Percentiles rank a stretch among this genome's conserved stretches.
phyloP scores from a whole-genome alignment of 495 filamentous ascomycete genomes.

The Penicillium atrosanguineum region DNA sequence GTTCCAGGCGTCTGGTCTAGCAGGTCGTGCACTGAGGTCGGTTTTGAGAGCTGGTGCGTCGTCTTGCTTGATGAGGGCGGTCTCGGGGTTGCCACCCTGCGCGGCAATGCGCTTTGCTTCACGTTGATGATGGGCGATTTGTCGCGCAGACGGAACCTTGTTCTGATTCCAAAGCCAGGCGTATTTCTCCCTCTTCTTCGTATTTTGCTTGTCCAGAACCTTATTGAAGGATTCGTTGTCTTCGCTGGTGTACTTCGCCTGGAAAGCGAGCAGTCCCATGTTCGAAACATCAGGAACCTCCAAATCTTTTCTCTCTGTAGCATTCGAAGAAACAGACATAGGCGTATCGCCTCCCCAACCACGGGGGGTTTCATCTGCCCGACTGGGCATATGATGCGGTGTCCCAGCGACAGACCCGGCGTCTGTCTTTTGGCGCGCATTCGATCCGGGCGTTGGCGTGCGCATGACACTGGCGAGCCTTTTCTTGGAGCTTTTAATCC shows the following conservation, averaged over 20 bases:
- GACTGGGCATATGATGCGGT: slow-evolving; percentile 43
- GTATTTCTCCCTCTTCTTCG: slow-evolving; percentile 74
- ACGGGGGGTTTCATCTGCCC: slow-evolving; percentile 46
- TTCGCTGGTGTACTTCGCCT: slow-evolving; percentile 90
- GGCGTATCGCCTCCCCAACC: slow-evolving; percentile 66
- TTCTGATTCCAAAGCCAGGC: slow-evolving; percentile 87
- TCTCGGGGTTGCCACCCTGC: slow-evolving; percentile 44
- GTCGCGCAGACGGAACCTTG: slow-evolving; percentile 82
- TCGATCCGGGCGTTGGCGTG: slow-evolving; percentile 61
- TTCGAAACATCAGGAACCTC: slow-evolving; percentile 68
- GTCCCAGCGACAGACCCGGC: slow-evolving; percentile 20
- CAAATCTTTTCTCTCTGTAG: slow-evolving; percentile 25
- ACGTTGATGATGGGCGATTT: slow-evolving; percentile 74
- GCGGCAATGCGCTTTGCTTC: slow-evolving; percentile 60
- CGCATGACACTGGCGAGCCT: slow-evolving; percentile 74
- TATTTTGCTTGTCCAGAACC: slow-evolving; percentile 87
- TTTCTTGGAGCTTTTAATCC: slow-evolving; percentile 78
- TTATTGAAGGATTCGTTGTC: slow-evolving; percentile 96
- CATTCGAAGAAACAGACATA: slow-evolving; percentile 50
- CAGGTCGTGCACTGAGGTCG: slow-evolving; percentile 64
- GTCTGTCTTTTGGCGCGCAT: slow-evolving; percentile 34
- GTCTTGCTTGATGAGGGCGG: slow-evolving; percentile 21
- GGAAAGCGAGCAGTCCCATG: slow-evolving; percentile 80
- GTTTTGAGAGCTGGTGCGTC: slow-evolving; percentile 53
- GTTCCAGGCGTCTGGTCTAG: slow-evolving; percentile 76